Evolutionary conservation across 2,329 filamentous ascomycete species (phyloP).

Genomic region (Orbilia brochopaga): DNA sequence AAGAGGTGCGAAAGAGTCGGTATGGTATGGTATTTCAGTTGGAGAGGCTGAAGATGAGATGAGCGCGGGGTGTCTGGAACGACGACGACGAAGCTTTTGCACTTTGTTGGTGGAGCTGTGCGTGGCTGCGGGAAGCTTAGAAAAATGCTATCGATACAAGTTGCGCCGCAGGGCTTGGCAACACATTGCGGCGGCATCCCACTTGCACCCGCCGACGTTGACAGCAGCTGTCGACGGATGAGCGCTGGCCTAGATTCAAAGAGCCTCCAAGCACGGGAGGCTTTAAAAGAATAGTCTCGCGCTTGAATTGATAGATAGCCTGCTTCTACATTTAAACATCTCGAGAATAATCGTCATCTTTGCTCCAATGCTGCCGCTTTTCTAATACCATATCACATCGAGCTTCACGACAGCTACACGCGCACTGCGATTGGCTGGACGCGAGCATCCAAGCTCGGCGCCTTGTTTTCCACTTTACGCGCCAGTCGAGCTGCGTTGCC

Average conservation of each 20-base stretch:
- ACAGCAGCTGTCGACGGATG: not conserved
- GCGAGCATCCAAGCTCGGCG: constrained; percentile 17
- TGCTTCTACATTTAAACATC: too few species aligned
- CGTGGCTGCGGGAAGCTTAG: constrained; percentile 25
- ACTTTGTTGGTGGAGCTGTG: constrained; percentile 36
- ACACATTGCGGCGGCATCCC: constrained; percentile 42
- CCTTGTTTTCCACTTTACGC: constrained; percentile 54
- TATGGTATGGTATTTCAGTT: not conserved
- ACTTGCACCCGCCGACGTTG: constrained; percentile 13
- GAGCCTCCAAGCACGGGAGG: not conserved
- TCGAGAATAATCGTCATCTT: too few species aligned
- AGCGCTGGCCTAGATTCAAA: not conserved
- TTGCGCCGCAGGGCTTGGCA: constrained; percentile 35
- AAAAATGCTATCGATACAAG: constrained; percentile 51
- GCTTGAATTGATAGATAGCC: not conserved
- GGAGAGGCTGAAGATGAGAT: not conserved
- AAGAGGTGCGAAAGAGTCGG: constrained; percentile 3
- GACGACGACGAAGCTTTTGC: constrained; percentile 41
- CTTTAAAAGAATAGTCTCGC: not conserved
- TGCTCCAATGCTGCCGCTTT: too few species aligned
- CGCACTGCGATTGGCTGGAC: constrained; percentile 6
- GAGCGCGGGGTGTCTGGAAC: not conserved
- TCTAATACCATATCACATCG: too few species aligned
- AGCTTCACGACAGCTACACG: not conserved
- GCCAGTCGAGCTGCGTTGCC: constrained; percentile 58